Evolutionary conservation across 352 stramenopile species (phyloP).

Genomic region (Phytophthora pini): DNA sequence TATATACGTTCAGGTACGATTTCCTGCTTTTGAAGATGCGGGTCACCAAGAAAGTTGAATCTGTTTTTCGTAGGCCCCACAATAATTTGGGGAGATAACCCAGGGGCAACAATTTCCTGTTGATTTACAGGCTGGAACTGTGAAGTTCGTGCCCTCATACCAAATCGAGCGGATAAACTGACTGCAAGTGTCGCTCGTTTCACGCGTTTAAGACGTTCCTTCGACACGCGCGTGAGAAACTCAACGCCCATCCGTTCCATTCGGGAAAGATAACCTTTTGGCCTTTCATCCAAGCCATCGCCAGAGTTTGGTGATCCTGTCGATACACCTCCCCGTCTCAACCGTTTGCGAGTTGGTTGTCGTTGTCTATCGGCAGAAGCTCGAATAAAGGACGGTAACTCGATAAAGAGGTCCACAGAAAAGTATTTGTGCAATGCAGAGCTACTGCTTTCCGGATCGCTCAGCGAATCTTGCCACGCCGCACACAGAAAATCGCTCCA

Average conservation of each 20-base stretch:
- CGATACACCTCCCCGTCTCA: constrained; percentile 11
- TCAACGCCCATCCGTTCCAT: constrained; percentile 54
- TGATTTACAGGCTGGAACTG: constrained; percentile 9
- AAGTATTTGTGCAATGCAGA: constrained; percentile 36
- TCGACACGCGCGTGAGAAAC: constrained; percentile 49
- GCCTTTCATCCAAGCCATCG: not conserved
- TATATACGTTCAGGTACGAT: constrained; percentile 16
- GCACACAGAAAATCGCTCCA: constrained; percentile 58
- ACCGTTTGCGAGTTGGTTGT: constrained; percentile 5
- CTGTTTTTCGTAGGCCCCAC: not conserved
- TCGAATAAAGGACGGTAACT: constrained; percentile 49
- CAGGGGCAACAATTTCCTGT: not conserved
- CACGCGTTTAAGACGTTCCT: constrained; percentile 34
- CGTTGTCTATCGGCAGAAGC: constrained; percentile 11
- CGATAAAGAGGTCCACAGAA: constrained; percentile 51
- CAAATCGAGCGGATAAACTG: constrained; percentile 17
- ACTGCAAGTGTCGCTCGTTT: constrained; percentile 16
- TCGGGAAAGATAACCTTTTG: constrained; percentile 28
- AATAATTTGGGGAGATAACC: not conserved
- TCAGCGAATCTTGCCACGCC: constrained; percentile 40
- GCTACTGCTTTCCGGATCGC: not conserved
- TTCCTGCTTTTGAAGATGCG: constrained; percentile 1
- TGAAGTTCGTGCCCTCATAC: constrained; percentile 3
- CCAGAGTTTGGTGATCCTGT: no score
- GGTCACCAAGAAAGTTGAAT: not conserved